phyloP scores from a whole-genome alignment of 805 yeast species.

The Torulaspora delbrueckii region DNA sequence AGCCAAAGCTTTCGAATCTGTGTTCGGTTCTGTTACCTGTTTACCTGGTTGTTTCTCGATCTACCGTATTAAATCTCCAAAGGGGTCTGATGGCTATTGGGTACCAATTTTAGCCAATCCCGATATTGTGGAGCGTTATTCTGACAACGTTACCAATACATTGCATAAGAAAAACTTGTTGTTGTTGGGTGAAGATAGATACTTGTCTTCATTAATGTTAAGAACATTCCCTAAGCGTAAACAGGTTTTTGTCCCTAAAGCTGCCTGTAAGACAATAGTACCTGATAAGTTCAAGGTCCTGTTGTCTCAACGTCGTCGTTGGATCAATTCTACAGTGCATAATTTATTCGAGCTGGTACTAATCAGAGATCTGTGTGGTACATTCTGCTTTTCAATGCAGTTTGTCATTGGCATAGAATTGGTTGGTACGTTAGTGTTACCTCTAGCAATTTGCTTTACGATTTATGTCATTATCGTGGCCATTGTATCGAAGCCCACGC shows the following conservation, averaged over 20 bases:
- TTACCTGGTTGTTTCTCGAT: constrained; percentile 92
- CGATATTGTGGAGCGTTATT: constrained; percentile 85
- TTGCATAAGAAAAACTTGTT: constrained; percentile 82
- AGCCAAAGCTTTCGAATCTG: constrained; percentile 91
- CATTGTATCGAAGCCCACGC: constrained; percentile 68
- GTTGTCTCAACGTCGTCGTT: constrained; percentile 89
- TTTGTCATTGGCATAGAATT: constrained; percentile 80
- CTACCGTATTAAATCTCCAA: constrained; percentile 87
- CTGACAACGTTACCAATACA: constrained; percentile 79
- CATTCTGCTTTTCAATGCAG: constrained; percentile 93
- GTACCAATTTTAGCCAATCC: constrained; percentile 91
- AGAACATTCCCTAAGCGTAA: constrained; percentile 85
- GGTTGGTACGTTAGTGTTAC: constrained; percentile 81
- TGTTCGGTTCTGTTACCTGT: constrained; percentile 91
- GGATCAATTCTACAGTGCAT: constrained; percentile 95
- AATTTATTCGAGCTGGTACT: constrained; percentile 81
- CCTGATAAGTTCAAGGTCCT: constrained; percentile 76
- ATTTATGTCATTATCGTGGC: constrained; percentile 71
- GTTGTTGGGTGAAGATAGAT: constrained; percentile 87
- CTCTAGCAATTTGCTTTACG: constrained; percentile 82
- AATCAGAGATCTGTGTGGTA: constrained; percentile 86
- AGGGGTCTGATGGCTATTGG: constrained; percentile 76
- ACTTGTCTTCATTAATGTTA: constrained; percentile 77
- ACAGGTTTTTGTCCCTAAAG: constrained; percentile 81
- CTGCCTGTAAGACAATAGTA: constrained; percentile 88